Conservation (phyloP, 1,284 basidiomycete genomes). For the Pholiota adiposa region DNA sequence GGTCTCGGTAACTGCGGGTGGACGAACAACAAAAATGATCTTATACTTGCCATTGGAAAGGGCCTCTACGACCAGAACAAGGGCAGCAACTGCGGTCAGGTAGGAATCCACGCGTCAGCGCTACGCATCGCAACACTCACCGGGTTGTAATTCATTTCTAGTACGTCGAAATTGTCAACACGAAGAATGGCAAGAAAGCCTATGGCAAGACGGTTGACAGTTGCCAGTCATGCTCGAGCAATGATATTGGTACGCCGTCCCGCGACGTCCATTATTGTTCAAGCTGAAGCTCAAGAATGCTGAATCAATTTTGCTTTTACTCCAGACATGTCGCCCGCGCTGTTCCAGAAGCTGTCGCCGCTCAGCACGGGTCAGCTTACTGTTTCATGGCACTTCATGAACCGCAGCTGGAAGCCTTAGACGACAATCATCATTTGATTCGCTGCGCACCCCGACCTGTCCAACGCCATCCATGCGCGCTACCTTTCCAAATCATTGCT, state of each 20-base stretch:
- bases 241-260: slow-evolving; percentile 50
- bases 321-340: slow-evolving; percentile 57
- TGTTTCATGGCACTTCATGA: slow-evolving; percentile 57
- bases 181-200: slow-evolving; percentile 41
- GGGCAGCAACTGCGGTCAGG: slow-evolving; percentile 52
- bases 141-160: slow-evolving; percentile 23
- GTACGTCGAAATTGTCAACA: slow-evolving; percentile 55
- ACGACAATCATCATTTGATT: not conserved
- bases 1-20: slow-evolving; percentile 56
- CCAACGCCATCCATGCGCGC: not conserved
- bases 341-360: slow-evolving; percentile 47
- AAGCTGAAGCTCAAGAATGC: too few relatives aligned
- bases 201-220: slow-evolving; percentile 50
- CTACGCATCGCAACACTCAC: slow-evolving; percentile 1
- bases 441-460: not conserved
- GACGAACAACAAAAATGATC: slow-evolving; percentile 38
- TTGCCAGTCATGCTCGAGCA: slow-evolving; percentile 46
- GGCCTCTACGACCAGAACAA: slow-evolving; percentile 44
- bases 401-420: slow-evolving; percentile 43
- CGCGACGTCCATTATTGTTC: slow-evolving; percentile 1
- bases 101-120: slow-evolving; percentile 26
- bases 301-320: not conserved
- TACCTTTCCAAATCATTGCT: not conserved
- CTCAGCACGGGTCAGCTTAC: slow-evolving; percentile 46
- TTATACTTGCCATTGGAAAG: slow-evolving; percentile 53